Conservation (phyloP, 2,329 filamentous ascomycete species). For the Plenodomus tracheiphilus region DNA sequence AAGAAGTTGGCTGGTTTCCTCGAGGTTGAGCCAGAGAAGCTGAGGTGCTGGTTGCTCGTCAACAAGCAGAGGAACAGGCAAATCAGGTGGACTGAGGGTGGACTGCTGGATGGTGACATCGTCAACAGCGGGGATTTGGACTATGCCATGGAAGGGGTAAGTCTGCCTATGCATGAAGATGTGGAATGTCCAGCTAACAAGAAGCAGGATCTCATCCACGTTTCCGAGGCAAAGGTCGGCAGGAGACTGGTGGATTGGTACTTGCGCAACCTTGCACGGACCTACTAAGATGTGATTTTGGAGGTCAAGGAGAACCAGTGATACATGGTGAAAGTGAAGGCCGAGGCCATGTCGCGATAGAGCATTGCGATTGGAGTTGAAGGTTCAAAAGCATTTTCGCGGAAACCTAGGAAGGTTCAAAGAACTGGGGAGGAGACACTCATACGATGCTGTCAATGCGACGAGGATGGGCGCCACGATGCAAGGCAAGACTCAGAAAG, state of each 20-base stretch:
- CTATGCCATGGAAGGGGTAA: slow-evolving; percentile 91
- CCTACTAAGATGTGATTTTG: slow-evolving; percentile 65
- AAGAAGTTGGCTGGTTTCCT: slow-evolving; percentile 98
- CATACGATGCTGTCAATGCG: background rate
- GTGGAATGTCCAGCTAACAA: slow-evolving; percentile 22
- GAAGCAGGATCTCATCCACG: slow-evolving; percentile 86
- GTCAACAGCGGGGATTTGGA: slow-evolving; percentile 94
- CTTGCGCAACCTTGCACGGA: slow-evolving; percentile 91
- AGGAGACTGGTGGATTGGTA: slow-evolving; percentile 99
- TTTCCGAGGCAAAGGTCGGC: slow-evolving; percentile 97
- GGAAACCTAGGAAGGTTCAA: slow-evolving; percentile 11
- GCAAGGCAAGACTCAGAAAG: slow-evolving; percentile 10
- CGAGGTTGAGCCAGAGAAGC: slow-evolving; percentile 93
- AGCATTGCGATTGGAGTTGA: slow-evolving; percentile 44
- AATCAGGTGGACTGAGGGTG: slow-evolving; percentile 88
- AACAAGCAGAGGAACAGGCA: slow-evolving; percentile 99
- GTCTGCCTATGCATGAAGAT: slow-evolving; percentile 45
- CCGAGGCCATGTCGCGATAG: slow-evolving; percentile 15
- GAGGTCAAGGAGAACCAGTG: background rate
- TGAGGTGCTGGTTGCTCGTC: slow-evolving; percentile 89
- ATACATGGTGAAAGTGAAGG: background rate
- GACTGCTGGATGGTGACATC: slow-evolving; percentile 86
- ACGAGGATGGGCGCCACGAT: slow-evolving; percentile 7
- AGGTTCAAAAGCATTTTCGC: slow-evolving; percentile 38
- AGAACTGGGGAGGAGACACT: slow-evolving; percentile 10